Base-by-base conservation (phyloP, 2,329 filamentous ascomycete species). In the Ploettnerulaceae sp. region DNA sequence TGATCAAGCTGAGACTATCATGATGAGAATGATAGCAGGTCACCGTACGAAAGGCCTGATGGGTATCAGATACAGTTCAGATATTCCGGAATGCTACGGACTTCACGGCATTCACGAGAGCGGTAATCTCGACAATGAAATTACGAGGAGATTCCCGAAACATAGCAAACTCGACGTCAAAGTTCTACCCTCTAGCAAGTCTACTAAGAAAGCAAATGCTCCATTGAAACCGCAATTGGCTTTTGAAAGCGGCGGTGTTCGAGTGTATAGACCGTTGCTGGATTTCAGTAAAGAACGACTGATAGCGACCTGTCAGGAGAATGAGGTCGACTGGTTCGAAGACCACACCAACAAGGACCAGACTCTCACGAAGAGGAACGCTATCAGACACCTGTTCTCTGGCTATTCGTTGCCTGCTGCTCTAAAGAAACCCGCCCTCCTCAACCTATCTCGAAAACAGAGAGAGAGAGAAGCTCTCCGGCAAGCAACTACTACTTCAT, bases 1-100 rank as follows among this genome's bases (percentile, higher is more conserved):
- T 60, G 93, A 98, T 60, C 88, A 93, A 61, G 85, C 89, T 46
- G 93, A 98, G 68, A 96, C 90, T 0, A 74, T 94, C 3, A 67
- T 97, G 38, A 86, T 89, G 81, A 78, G 93, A 32, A 66, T 97
- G 26, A 66, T 83, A 7, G 71, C 72, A 3, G 81, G 83, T 0
- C 84, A 88, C 58, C 70, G 76, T 2, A 77, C 78, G n/a, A 70
- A 75, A n/a, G 89, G 87, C 0, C 69, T 95, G 22, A 70, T 74
- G 12, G 89, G 86, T 3, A 93, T 95, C 58, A 74, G 73, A 7
- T 58, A 70, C 3, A 71, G 76, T 14, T 72, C 76, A 21, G 76
- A 78, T 34, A 89, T 96, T n/a, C 91, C 91, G 1, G 89, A 95
- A 64, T 95, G 87, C 58, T 74, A 83, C 57, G 84, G 84, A 22